Percentiles rank a stretch among this genome's conserved stretches.
Conservation (phyloP, 306 rosid species). For the Morella rubra region DNA sequence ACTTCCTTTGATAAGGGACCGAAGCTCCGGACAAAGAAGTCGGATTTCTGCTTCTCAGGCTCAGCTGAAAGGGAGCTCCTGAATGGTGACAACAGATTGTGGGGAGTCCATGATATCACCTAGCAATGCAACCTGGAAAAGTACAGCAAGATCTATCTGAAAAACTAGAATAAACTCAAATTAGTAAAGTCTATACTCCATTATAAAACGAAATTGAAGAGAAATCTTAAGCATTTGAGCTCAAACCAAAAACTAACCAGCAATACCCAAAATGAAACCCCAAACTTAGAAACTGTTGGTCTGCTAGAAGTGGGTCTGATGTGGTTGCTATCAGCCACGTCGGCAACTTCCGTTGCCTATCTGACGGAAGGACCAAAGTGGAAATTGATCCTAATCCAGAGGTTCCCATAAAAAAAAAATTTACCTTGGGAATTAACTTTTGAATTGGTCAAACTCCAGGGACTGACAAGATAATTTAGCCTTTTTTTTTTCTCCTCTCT, state of each 20-base stretch:
- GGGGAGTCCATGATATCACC: slow-evolving; percentile 79
- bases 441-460: no score
- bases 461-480: no score
- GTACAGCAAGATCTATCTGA: slow-evolving; percentile 23
- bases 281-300: not conserved
- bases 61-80: slow-evolving; percentile 43
- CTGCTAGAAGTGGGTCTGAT: no score
- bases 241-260: not conserved
- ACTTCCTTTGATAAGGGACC: slow-evolving; percentile 44
- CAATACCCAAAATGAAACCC: slow-evolving; percentile 5
- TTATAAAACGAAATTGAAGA: not conserved
- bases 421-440: no score
- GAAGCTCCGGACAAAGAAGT: not conserved
- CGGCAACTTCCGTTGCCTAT: no score
- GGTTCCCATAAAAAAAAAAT: no score
- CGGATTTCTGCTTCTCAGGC: slow-evolving; percentile 45
- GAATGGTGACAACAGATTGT: slow-evolving; percentile 80
- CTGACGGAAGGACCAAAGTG: no score
- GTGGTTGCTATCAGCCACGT: no score
- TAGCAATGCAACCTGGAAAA: slow-evolving; percentile 36
- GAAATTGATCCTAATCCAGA: no score
- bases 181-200: not conserved
- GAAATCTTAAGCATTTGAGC: not conserved
- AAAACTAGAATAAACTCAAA: slow-evolving; percentile 5
- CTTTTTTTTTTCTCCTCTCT: no score